Base-by-base conservation (phyloP, 2,329 filamentous ascomycete species). In the Fusarium xyrophilum region DNA sequence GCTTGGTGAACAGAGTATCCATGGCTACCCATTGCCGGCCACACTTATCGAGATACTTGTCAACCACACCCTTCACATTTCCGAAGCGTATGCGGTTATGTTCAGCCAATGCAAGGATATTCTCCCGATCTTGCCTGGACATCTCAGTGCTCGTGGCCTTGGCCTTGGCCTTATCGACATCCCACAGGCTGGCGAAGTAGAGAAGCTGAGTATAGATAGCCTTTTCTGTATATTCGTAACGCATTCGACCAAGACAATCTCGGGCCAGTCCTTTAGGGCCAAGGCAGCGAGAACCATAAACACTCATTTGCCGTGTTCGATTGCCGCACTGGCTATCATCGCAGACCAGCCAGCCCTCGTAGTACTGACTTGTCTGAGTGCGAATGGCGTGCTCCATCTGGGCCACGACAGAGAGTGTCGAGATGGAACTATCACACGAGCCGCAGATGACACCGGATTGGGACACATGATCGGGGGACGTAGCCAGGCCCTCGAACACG, bases 121-220 rank as follows among this genome's bases (percentile, higher is more conserved):
- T 89, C 60, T 91, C 89, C 63, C 83, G 86, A 74, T 88, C 85
- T 67, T 88, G 82, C 3, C 77, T 80, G 62, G 79, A 77, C 23
- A 83, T 73, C 50, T 84, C 81, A 74, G 76, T 78, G 44, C 83
- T 86, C 27, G 77, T 79, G 23, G 82, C 85, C 66, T 81, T 83
- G 46, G 73, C 75, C 68, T 88, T 87, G 17, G 91, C 91, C 80
- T 92, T 93, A 66, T 98, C 94, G 6, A 96, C 91, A 79, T 99
- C 94, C 84, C 93, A 99, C 57, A 98, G 80, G 50, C 86, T 86
- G 32, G 91, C 87, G 77, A 94, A 91, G 81, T 97, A 99, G 56
- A 98, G 82, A 40, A 99, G 84, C 80, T 99, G 96, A 78, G 97
- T 98, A 82, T 97, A 98, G 62, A 98, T 86, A 74, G 91, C 90